These are phyloP conservation scores for Carex kokanica DNA, from an alignment of 176 grass and related monocot genomes.

Conservation along the genomic window DNA sequence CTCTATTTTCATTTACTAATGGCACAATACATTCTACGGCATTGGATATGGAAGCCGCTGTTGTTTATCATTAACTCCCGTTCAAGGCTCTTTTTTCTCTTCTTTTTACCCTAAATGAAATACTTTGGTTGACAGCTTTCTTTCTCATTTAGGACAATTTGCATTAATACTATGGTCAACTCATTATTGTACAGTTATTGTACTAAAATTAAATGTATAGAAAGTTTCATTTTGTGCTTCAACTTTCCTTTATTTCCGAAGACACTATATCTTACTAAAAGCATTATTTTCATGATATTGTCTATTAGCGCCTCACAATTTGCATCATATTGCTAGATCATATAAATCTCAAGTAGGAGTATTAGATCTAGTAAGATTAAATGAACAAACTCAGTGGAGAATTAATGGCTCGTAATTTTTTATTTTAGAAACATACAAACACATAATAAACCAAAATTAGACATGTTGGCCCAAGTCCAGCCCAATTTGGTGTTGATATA, in stretches of 20 bases:
- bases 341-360: neutral
- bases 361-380: neutral
- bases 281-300: neutral
- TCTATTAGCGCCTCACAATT: neutral
- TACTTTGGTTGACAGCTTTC: slow-evolving; percentile 12
- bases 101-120: neutral
- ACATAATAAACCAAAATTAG: neutral
- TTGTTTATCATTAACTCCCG: neutral
- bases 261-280: neutral
- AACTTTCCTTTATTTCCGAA: neutral
- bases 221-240: neutral
- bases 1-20: neutral
- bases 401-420: neutral
- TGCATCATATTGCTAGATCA: neutral
- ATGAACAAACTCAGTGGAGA: neutral
- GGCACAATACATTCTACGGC: neutral
- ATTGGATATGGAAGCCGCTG: neutral
- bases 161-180: neutral
- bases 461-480: neutral
- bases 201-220: neutral
- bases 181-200: neutral
- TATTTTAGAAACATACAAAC: neutral
- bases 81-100: neutral
- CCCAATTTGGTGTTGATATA: neutral
- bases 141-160: slow-evolving; percentile 12